A percentile compares a stretch with the other conserved stretches of the same genome.
phyloP scores from a whole-genome alignment of 257 asterid genomes.

The Nicotiana tabacum region DNA sequence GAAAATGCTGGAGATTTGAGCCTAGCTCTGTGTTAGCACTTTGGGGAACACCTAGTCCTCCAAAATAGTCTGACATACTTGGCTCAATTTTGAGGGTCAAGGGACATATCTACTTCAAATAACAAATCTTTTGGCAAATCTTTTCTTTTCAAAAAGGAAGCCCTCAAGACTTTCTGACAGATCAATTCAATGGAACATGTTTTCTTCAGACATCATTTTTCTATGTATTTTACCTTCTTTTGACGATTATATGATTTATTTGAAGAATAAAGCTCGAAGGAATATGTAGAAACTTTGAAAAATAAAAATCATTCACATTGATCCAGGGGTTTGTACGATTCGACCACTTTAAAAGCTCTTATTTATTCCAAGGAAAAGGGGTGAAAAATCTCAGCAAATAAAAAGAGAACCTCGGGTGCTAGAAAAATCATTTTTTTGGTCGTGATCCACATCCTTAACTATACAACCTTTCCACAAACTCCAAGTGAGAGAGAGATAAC shows the following conservation, averaged over 20 bases:
- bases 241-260: neutral
- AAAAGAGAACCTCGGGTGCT: neutral
- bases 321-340: neutral
- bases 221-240: neutral
- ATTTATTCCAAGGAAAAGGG: neutral
- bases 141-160: neutral
- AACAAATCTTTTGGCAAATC: neutral
- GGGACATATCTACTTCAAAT: neutral
- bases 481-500: neutral
- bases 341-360: neutral
- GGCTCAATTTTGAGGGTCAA: neutral
- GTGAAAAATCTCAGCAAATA: neutral
- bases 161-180: neutral
- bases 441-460: neutral
- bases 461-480: neutral
- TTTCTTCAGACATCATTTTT: neutral
- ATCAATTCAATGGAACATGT: neutral
- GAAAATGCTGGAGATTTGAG: neutral
- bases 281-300: neutral
- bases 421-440: neutral
- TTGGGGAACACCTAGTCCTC: neutral
- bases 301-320: neutral
- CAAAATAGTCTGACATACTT: neutral
- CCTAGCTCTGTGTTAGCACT: neutral
- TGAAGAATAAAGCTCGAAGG: neutral